Percentiles rank a stretch among this genome's conserved stretches.
phyloP scores from a whole-genome alignment of 805 yeast species.

The Candida pini region DNA sequence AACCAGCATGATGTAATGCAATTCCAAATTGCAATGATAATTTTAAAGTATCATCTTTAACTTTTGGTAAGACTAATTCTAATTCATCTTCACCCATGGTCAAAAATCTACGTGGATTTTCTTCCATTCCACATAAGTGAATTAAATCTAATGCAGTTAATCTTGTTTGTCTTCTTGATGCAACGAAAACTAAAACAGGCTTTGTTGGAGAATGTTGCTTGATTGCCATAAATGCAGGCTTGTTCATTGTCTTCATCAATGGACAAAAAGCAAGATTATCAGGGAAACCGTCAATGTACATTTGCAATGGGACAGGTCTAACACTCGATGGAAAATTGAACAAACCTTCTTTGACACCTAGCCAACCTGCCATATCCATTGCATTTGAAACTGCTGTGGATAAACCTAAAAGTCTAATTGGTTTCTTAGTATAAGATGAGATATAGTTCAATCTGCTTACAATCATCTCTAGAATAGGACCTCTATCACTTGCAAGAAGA shows the following conservation, averaged over 20 bases:
- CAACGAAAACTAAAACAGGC: conserved; percentile 81
- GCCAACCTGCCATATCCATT: conserved; percentile 81
- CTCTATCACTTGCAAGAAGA: conserved; percentile 77
- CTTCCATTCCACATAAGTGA: conserved; percentile 74
- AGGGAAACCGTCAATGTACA: conserved; percentile 84
- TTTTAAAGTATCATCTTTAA: conserved; percentile 77
- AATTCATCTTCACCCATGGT: conserved; percentile 62
- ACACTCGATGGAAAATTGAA: conserved; percentile 80
- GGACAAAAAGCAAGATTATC: conserved; percentile 79
- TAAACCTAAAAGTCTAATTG: conserved; percentile 67
- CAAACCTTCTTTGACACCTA: conserved; percentile 66
- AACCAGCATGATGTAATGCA: conserved; percentile 79
- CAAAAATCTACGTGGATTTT: conserved; percentile 66
- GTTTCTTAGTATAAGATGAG: conserved; percentile 51
- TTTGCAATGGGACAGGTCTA: conserved; percentile 79
- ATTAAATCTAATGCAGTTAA: conserved; percentile 75
- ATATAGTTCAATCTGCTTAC: conserved; percentile 82
- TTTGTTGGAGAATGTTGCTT: conserved; percentile 83
- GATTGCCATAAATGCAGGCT: conserved; percentile 87
- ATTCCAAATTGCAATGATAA: conserved; percentile 74
- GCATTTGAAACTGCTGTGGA: conserved; percentile 87
- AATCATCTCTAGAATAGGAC: conserved; percentile 83
- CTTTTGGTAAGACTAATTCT: conserved; percentile 41
- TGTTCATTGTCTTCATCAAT: conserved; percentile 82
- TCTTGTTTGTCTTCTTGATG: conserved; percentile 78